Evolutionary conservation across 306 rosid species (phyloP), one percentile per base, ranked within the genome.

Genomic region (Neltuma alba): DNA sequence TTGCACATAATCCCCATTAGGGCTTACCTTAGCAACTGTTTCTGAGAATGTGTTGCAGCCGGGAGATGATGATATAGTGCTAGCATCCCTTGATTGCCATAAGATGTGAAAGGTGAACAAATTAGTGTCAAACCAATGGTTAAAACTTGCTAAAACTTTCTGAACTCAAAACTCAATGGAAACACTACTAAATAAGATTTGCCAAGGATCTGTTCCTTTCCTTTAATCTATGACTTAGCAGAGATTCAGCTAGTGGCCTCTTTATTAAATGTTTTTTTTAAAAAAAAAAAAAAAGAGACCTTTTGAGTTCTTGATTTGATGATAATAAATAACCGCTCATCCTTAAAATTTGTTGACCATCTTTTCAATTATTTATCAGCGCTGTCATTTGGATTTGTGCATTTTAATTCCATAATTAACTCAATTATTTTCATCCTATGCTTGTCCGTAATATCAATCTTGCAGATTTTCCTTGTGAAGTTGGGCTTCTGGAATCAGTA

Each of bases 391-490:
- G 40, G 67, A 69, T 71, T 72, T 69, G 30, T 31, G 37, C 42
- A 65, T 50, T 81, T 63, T 57, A 57, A 34, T 25, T 70, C 74
- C 66, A n/a, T 33, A 30, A 38, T 78, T 80, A 77, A 76, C 82
- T 79, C 14, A 68, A 62, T 77, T 66, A 33, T 78, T 82, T 71
- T 52, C 76, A 78, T 80, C 66, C 80, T 41, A 55, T 79, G 57
- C 63, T 66, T 42, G 70, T 77, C 75, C 73, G 40, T 75, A 61
- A 58, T 63, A 54, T 70, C 70, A 47, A 28, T 65, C 52, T 67
- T 82, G 82, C 94, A 94, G 99, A 88, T 92, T 81, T 80, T 79
- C 94, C 99, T 60, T 94, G 99, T 63, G 90, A 91, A 48, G 83
- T 94, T 78, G 89, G 73, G 76, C 61, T 94, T 44, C 83, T 20